Evolutionary conservation across 495 filamentous ascomycete genomes (phyloP), one percentile per base, ranked within the genome.

Genomic region (Penicillium cataractarum): DNA sequence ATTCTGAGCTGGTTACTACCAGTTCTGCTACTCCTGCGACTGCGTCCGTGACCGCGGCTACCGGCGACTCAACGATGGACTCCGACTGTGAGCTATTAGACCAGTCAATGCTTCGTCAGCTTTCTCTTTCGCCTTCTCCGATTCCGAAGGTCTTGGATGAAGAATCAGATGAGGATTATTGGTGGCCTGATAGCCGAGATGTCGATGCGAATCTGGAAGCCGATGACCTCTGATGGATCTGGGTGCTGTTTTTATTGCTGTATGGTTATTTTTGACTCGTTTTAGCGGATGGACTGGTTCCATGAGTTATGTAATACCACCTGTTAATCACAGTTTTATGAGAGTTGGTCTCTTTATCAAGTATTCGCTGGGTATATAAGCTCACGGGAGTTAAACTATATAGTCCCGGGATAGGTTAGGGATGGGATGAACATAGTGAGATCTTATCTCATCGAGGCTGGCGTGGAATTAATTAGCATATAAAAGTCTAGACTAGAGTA

Each of bases 161-260:
- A 52, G 54, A 67, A 4, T 40, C 73, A 0, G 72, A 76, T 56
- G 77, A 83, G 21, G 79, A 83, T 52, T 70, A 76, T 55, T 83
- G 80, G 81, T 83, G 77, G 74, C 80, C 78, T 21, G 63, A 63
- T n/a, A 78, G 66, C 53, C 63, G 62, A 6, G 24, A 56, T 1
- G 63, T 77, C 17, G 69, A 80, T 58, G 63, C 77, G 0, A 80
- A 80, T 40, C 56, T 78, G 13, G 21, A 24, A 12, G 2, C 27
- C 21, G 39, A 44, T 33, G 44, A 51, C 22, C 22, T 52, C 17
- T 51, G 46, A 31, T 29, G 32, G 1, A 3, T 21, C 0, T 12
- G 29, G 21, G 24, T 0, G 12, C 42, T 46, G 42, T 46, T 24
- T 35, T 3, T 1, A 35, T 54, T 33, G n/a, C n/a, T 22, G 10